Evolutionary conservation across 768 basidiomycete species (phyloP), one percentile per base, ranked within the genome.

Genomic region (Mycena polygramma): DNA sequence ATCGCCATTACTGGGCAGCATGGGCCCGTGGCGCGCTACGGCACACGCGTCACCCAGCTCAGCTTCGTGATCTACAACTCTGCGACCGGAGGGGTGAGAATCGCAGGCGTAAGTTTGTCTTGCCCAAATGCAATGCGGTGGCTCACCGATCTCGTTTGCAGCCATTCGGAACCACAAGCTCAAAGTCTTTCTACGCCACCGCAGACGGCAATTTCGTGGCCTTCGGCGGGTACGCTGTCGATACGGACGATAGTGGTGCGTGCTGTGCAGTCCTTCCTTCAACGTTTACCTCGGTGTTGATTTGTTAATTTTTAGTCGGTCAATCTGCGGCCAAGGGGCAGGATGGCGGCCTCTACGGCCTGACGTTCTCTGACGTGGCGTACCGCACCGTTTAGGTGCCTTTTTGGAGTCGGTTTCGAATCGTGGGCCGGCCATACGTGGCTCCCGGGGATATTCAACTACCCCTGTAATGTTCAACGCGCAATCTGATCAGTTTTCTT

Each of bases 201-300:
- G 62, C 62, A 30, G 53, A 52, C 37, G 62, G 62, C 15, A 39
- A 53, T 14, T 63, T 63, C 49, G 35, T 63, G 9, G 62, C 49
- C 8, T 53, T 63, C 22, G 62, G 46, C 24, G 62, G 59, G 7
- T 61, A 61, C 48, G 59, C 59, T 6, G 22, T 30, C 6, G 15
- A 61, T 19, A 48, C 59, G 11, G n/a, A 48, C 36, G 4, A 8
- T 7, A 61, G 45, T n/a, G 7, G 59, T 61, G 59, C 43, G 59
- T 61, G 5, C 35, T 30, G 30, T 30, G 30, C 30, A 6, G 6
- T 30, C 30, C 30, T 30, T 30, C 30, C 3, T 30, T 30, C 30
- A 30, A 2, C 2, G 2, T 30, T 30, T 2, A 30, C 30, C 30
- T 30, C 30, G 3, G 30, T 30, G 30, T 30, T 30, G 30, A 30